phyloP scores from a whole-genome alignment of 768 basidiomycete genomes.

The Artomyces pyxidatus region DNA sequence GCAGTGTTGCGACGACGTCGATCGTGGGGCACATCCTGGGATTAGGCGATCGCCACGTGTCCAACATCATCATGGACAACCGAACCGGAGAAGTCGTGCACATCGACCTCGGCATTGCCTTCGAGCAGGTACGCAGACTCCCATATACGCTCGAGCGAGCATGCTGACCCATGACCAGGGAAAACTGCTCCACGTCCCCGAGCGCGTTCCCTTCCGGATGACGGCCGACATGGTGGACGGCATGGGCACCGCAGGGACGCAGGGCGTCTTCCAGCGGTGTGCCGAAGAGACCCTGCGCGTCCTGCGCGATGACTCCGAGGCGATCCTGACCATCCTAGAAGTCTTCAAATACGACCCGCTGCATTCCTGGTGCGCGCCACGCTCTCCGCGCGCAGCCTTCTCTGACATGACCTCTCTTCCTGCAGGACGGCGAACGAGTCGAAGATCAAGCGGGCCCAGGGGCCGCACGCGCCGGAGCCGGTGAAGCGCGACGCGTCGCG shows the following conservation, averaged over 20 bases:
- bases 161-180: constrained; percentile 43
- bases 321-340: constrained; percentile 91
- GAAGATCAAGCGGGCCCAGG: constrained; percentile 61
- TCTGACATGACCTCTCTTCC: not conserved
- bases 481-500: constrained; percentile 21
- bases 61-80: constrained; percentile 87
- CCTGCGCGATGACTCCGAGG: constrained; percentile 71
- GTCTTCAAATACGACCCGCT: constrained; percentile 97
- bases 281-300: constrained; percentile 93
- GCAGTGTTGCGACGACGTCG: constrained; percentile 89
- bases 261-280: constrained; percentile 92
- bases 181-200: constrained; percentile 67
- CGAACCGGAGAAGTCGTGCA: constrained; percentile 82
- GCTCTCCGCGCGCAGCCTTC: not conserved
- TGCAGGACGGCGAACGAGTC: constrained; percentile 70
- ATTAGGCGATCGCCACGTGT: constrained; percentile 85
- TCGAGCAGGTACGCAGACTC: constrained; percentile 68
- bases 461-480: constrained; percentile 21
- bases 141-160: not conserved
- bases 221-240: constrained; percentile 93
- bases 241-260: constrained; percentile 81
- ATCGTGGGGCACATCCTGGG: constrained; percentile 92
- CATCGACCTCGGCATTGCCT: constrained; percentile 95
- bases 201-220: constrained; percentile 90
- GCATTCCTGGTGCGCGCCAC: constrained; percentile 66